These are phyloP conservation scores for Picea abies DNA, from an alignment of 83 land plant species.

Conservation along the genomic window DNA sequence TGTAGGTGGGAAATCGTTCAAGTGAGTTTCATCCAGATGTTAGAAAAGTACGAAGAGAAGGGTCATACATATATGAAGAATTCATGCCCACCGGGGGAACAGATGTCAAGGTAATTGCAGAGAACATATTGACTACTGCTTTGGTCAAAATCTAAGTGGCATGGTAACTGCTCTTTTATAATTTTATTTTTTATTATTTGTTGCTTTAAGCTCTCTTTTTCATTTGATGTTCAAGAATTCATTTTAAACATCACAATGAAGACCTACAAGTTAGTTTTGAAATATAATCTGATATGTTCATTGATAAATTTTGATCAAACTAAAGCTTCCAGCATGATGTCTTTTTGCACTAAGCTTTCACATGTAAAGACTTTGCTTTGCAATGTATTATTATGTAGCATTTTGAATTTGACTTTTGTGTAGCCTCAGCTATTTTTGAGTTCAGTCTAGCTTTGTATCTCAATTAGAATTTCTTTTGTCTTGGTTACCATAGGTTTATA, in stretches of 20 bases:
- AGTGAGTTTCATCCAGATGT: constrained; percentile 99
- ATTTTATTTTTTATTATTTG: neutral
- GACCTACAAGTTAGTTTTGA: neutral
- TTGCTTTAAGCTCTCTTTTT: neutral
- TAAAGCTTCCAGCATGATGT: neutral
- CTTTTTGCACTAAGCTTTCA: neutral
- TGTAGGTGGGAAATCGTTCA: constrained; percentile 95
- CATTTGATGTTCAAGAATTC: neutral
- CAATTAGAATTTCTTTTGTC: too few species aligned
- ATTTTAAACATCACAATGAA: neutral
- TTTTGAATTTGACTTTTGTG: neutral
- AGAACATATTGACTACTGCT: neutral
- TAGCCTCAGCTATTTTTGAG: neutral
- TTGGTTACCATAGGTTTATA: constrained; percentile 68
- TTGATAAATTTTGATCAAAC: neutral
- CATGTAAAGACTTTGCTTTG: neutral
- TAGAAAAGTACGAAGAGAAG: constrained; percentile 92
- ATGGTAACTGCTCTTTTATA: neutral
- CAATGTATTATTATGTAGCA: neutral
- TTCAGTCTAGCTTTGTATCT: too few species aligned
- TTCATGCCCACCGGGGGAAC: constrained; percentile 99
- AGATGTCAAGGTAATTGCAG: constrained; percentile 85
- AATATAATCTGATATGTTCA: neutral
- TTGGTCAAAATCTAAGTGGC: neutral
- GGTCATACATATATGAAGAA: constrained; percentile 98